Conservation (phyloP, 352 stramenopile species). For the Pythium dissimile region DNA sequence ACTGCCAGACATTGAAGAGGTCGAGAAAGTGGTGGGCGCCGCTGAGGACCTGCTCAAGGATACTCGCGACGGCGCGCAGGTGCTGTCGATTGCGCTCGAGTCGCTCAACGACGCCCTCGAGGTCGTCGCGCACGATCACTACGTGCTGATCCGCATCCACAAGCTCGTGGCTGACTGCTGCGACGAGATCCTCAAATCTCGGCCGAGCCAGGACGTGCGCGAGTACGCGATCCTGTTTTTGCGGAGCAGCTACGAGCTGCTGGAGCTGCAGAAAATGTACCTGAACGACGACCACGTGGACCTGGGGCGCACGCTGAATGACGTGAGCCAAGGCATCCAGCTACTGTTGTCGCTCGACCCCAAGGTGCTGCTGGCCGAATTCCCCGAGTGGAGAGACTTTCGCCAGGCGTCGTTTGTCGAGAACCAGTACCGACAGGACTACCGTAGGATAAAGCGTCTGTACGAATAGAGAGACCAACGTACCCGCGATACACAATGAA, state of each 20-base stretch:
- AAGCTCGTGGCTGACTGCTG: conserved; percentile 90
- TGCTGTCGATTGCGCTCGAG: conserved; percentile 71
- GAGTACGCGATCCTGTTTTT: conserved; percentile 88
- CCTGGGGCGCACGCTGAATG: conserved; percentile 88
- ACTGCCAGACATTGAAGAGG: conserved; percentile 35
- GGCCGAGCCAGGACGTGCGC: conserved; percentile 56
- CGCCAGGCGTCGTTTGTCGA: conserved; percentile 88
- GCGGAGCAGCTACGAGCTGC: conserved; percentile 79
- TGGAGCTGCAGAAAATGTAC: conserved; percentile 83
- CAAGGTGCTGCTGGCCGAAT: conserved; percentile 80
- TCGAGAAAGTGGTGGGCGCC: conserved; percentile 60
- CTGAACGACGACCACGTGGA: conserved; percentile 90
- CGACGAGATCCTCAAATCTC: conserved; percentile 71
- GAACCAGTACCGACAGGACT: conserved; percentile 86
- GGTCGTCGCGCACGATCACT: conserved; percentile 79
- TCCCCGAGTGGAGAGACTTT: conserved; percentile 85
- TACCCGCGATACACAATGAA: neutral
- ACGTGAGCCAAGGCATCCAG: conserved; percentile 90
- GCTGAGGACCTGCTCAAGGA: conserved; percentile 65
- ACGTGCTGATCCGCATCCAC: conserved; percentile 89
- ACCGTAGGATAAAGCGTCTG: conserved; percentile 87
- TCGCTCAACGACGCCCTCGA: conserved; percentile 79
- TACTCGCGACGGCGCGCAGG: conserved; percentile 37
- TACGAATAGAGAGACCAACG: conserved; percentile 74
- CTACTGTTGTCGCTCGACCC: conserved; percentile 85